A percentile compares a stretch with the other conserved stretches of the same genome.
Conservation (phyloP, 176 grass and related monocot species). For the Juncus effusus region DNA sequence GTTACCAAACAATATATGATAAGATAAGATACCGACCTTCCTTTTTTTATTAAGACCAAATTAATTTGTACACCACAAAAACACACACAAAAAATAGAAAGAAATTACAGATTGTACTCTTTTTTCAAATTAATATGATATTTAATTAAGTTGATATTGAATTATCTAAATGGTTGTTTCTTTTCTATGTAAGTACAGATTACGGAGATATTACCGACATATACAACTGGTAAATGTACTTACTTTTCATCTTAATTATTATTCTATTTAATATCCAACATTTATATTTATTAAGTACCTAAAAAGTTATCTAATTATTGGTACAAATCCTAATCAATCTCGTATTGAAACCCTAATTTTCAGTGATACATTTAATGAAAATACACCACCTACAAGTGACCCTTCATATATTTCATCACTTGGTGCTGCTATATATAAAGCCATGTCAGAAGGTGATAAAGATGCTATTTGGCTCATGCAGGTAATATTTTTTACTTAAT, state of each 20-base stretch:
- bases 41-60: too few relatives aligned
- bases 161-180: slow-evolving; percentile 16
- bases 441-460: slow-evolving; percentile 79
- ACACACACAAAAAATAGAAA: too few relatives aligned
- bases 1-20: not conserved
- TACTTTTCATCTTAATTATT: slow-evolving; percentile 13
- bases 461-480: slow-evolving; percentile 97
- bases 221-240: slow-evolving; percentile 79
- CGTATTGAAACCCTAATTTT: slow-evolving; percentile 28
- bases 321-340: too few relatives aligned
- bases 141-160: not conserved
- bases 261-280: not conserved
- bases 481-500: slow-evolving; percentile 30
- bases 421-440: slow-evolving; percentile 83
- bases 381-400: slow-evolving; percentile 85
- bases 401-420: slow-evolving; percentile 85
- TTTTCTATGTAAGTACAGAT: slow-evolving; percentile 53
- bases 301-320: too few relatives aligned
- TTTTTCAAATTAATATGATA: too few relatives aligned
- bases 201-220: slow-evolving; percentile 86
- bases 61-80: too few relatives aligned
- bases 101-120: too few relatives aligned
- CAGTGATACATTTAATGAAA: slow-evolving; percentile 99
- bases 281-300: too few relatives aligned
- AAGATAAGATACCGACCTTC: too few relatives aligned